phyloP scores from a whole-genome alignment of 192 early-diverging fungal genomes.

The Coemansia aciculifera region DNA sequence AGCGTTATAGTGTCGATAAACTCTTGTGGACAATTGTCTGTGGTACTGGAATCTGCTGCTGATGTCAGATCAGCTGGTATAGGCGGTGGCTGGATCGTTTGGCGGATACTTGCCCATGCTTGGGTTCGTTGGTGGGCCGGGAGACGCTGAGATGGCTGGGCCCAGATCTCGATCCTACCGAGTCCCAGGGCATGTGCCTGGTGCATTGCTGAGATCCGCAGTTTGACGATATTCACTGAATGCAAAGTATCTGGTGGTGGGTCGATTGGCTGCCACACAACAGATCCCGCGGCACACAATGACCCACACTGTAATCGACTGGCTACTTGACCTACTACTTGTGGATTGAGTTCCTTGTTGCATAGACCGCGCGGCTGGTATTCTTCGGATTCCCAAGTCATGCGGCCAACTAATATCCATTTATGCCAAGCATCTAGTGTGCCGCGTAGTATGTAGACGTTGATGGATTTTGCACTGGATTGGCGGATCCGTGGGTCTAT shows the following conservation, averaged over 20 bases:
- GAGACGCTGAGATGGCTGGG: conserved; percentile 30
- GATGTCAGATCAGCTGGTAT: not conserved
- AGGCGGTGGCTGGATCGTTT: not conserved
- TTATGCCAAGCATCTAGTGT: not conserved
- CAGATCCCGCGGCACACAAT: not conserved
- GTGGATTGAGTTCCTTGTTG: conserved; percentile 17
- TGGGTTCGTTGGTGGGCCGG: conserved; percentile 7
- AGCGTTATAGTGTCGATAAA: conserved; percentile 35
- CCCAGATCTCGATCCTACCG: conserved; percentile 25
- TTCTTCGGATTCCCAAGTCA: not conserved
- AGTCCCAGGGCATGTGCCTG: conserved; percentile 13
- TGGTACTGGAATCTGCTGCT: not conserved
- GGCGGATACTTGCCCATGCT: conserved; percentile 2
- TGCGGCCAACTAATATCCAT: conserved; percentile 13
- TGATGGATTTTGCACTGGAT: not conserved
- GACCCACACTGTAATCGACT: not conserved
- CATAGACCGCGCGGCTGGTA: not conserved
- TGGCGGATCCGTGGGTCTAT: conserved; percentile 24
- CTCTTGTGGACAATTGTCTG: conserved; percentile 19
- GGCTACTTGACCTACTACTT: not conserved
- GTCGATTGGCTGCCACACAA: conserved; percentile 10
- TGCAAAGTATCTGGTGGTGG: conserved; percentile 3
- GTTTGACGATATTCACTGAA: conserved; percentile 8
- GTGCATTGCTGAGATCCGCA: conserved; percentile 25
- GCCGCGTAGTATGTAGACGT: not conserved